Evolutionary conservation across 495 filamentous ascomycete genomes (phyloP), one percentile per base, ranked within the genome.

Genomic region (Neurospora sp.): DNA sequence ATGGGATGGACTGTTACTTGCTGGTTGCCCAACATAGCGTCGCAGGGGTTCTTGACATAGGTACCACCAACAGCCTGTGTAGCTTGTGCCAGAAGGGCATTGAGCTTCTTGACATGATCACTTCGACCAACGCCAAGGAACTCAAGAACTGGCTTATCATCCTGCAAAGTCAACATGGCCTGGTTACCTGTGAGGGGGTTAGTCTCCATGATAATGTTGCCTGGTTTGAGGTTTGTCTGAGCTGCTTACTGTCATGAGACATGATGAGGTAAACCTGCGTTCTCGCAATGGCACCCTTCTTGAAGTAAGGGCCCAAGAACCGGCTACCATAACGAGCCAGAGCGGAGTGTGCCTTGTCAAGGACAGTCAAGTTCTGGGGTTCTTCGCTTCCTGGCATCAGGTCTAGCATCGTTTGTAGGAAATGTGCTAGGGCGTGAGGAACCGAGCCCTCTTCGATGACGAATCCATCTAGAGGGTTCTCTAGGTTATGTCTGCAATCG

Each of bases 261-360:
- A 93, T 92, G 73, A 91, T 86, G n/a, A 92, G 82, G 80, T 91
- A 92, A 8, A 88, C 84, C 76, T 91, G 87, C 0, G 89, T 93
- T 71, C 80, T 86, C 75, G 87, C 87, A 2, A 90, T 77, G 37
- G 86, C 85, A 16, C 90, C 87, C 41, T 85, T 84, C 23, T 78
- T 77, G 72, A 81, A 85, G 73, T 90, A 91, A 0, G 89, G 87
- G 0, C 90, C 90, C 2, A 89, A 74, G 39, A 91, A 80, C 11
- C 83, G 73, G 74, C 86, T 88, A 46, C 86, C 87, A 5, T 84
- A 79, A 9, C 84, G 82, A 18, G 87, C 83, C 20, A 89, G 76
- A 8, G 83, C 80, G 14, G 84, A 84, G 71, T 84, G 84, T 12
- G 85, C 75, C 49, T 79, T 84, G 31, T 84, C 76, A 16, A 84